Evolutionary conservation across 2,329 filamentous ascomycete genomes (phyloP).

Genomic region (Pseudogymnoascus sp.): DNA sequence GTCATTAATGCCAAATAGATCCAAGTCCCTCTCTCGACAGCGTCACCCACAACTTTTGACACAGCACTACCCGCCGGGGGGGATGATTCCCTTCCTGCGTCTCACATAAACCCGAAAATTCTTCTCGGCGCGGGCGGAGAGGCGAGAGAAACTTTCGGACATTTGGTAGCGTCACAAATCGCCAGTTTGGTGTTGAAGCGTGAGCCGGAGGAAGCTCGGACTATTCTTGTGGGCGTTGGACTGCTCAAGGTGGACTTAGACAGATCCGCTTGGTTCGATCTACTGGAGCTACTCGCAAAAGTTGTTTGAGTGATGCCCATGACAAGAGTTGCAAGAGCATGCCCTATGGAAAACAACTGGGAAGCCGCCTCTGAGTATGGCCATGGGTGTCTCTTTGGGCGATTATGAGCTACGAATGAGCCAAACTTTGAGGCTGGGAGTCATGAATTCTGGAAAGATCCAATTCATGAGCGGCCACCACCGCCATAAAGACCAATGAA

Average conservation of each 20-base stretch:
- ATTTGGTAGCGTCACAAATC: slow-evolving; percentile 83
- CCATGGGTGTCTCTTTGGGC: background rate
- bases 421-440: background rate
- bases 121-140: slow-evolving; percentile 75
- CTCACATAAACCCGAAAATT: slow-evolving; percentile 78
- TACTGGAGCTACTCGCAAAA: slow-evolving; percentile 55
- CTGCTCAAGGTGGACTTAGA: slow-evolving; percentile 38
- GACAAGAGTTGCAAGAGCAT: background rate
- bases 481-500: background rate
- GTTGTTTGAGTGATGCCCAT: slow-evolving; percentile 30
- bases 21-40: slow-evolving; percentile 69
- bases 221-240: slow-evolving; percentile 55
- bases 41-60: slow-evolving; percentile 52
- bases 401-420: background rate
- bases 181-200: slow-evolving; percentile 70
- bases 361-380: background rate
- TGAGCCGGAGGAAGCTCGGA: slow-evolving; percentile 56
- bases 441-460: background rate
- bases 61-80: slow-evolving; percentile 35
- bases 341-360: background rate
- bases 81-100: slow-evolving; percentile 56
- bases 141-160: slow-evolving; percentile 73
- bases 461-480: background rate
- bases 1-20: slow-evolving; percentile 41
- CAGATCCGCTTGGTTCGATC: slow-evolving; percentile 55